Base-by-base conservation (phyloP, 1,139 yeast genomes). In the Yamadazyma atmosphaerica region DNA sequence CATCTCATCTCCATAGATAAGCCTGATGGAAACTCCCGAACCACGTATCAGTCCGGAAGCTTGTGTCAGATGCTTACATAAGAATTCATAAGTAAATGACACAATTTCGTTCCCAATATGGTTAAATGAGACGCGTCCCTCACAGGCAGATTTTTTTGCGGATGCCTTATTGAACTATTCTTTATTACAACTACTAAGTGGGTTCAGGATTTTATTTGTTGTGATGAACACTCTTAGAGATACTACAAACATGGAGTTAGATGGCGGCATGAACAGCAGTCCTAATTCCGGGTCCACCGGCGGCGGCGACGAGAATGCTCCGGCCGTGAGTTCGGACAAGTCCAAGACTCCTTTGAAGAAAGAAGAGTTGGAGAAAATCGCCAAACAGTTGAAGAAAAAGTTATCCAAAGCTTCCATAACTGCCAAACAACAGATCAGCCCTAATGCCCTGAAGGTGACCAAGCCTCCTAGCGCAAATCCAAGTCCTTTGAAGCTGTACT, bases 351-450 rank as follows among this genome's bases (percentile, higher is more conserved):
- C 73, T 9, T 59, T 72, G 48, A 64, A 64, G 44, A 71, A 70
- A 50, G 77, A 71, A 42, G 77, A 72, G 43, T 56, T 72, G 40
- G 77, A 72, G 46, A 63, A 68, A 43, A 72, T 72, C 28, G 77
- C 77, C 44, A 63, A 63, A 41, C 72, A 71, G 50, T 58, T 72
- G 43, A 72, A 71, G 55, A 65, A 62, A 39, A 70, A 69, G 47
- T 58, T 72, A 24, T 65, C 74, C 29, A 63, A 61, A 47, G 77
- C 77, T 10, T 66, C 74, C 17, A 65, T 71, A 30, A 61, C 77
- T 16, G 77, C 77, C 21, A 72, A 70, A 47, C 73, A 68, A 49
- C 60, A 66, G 37, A 43, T 56, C 18, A 61, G 65, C 9, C 69
- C 68, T 10, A 50, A 49, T 5, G 49, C 43, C 35, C 37, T 44